Evolutionary conservation across 768 basidiomycete genomes (phyloP).

Genomic region (Sistotremastrum suecicum): DNA sequence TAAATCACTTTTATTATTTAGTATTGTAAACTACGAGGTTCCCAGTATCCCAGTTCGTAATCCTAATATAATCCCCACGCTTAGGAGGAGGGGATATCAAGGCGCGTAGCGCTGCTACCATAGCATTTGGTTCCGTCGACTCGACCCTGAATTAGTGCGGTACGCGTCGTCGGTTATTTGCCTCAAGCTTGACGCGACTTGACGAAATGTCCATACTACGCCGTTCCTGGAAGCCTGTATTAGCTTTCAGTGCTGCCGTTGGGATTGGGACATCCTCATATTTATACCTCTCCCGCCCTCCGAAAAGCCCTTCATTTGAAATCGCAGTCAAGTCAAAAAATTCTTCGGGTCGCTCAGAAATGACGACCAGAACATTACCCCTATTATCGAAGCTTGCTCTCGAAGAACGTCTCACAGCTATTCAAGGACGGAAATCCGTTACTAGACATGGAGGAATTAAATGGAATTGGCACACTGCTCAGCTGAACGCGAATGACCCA

Average conservation of each 20-base stretch:
- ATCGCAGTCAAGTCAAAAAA: constrained; percentile 39
- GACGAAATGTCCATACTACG: constrained; percentile 32
- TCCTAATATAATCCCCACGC: too few relatives aligned
- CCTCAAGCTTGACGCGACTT: too few relatives aligned
- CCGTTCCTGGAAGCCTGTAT: constrained; percentile 53
- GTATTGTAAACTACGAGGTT: too few relatives aligned
- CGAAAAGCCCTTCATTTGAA: constrained; percentile 33
- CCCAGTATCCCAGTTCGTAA: too few relatives aligned
- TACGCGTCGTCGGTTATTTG: too few relatives aligned
- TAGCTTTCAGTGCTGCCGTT: constrained; percentile 33
- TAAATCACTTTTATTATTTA: too few relatives aligned
- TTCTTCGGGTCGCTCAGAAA: constrained; percentile 45
- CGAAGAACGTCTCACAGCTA: constrained; percentile 42
- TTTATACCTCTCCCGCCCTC: constrained; percentile 35
- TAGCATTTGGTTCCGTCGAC: too few relatives aligned
- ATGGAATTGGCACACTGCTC: constrained; percentile 72
- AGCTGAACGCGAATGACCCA: constrained; percentile 74
- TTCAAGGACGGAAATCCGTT: constrained; percentile 32
- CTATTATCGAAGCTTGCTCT: constrained; percentile 41
- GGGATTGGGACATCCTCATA: constrained; percentile 43
- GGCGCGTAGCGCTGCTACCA: too few relatives aligned
- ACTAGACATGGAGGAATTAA: constrained; percentile 37
- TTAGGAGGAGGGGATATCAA: too few relatives aligned
- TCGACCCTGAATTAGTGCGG: too few relatives aligned
- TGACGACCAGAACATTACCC: constrained; percentile 37